phyloP scores from a whole-genome alignment of 495 filamentous ascomycete genomes.

The Aspergillus nanangensis region DNA sequence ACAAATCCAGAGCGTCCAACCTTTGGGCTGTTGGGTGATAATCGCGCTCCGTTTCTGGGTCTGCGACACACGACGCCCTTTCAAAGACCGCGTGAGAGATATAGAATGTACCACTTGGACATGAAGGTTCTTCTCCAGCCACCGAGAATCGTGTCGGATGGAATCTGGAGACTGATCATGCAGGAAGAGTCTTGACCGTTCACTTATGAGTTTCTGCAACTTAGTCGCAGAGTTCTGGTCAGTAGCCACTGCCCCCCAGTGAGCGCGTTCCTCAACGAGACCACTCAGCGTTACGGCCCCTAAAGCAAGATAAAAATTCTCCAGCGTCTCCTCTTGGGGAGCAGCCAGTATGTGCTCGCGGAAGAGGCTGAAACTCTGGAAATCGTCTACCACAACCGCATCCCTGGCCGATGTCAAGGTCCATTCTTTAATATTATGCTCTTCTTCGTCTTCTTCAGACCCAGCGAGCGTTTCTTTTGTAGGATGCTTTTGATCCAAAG shows the following conservation, averaged over 20 bases:
- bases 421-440: conserved; percentile 69
- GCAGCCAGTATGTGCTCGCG: conserved; percentile 74
- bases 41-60: conserved; percentile 67
- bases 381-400: conserved; percentile 82
- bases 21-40: conserved; percentile 46
- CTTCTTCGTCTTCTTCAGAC: conserved; percentile 60
- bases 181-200: conserved; percentile 83
- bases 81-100: conserved; percentile 66
- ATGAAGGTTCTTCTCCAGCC: conserved; percentile 81
- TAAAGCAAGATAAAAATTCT: conserved; percentile 69
- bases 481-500: conserved; percentile 18
- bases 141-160: conserved; percentile 77
- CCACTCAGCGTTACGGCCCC: conserved; percentile 40
- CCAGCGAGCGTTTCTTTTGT: conserved; percentile 17
- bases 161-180: conserved; percentile 64
- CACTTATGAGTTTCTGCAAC: conserved; percentile 73
- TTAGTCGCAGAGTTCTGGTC: conserved; percentile 52
- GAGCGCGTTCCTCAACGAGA: conserved; percentile 42
- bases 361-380: conserved; percentile 79
- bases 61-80: conserved; percentile 59
- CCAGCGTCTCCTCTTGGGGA: conserved; percentile 81
- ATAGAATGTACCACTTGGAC: conserved; percentile 75
- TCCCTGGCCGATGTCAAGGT: conserved; percentile 63
- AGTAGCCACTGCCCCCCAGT: conserved; percentile 41
- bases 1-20: conserved; percentile 55